Base-by-base conservation (phyloP, 345 rosid genomes). In the Sisymbrium altissimum region DNA sequence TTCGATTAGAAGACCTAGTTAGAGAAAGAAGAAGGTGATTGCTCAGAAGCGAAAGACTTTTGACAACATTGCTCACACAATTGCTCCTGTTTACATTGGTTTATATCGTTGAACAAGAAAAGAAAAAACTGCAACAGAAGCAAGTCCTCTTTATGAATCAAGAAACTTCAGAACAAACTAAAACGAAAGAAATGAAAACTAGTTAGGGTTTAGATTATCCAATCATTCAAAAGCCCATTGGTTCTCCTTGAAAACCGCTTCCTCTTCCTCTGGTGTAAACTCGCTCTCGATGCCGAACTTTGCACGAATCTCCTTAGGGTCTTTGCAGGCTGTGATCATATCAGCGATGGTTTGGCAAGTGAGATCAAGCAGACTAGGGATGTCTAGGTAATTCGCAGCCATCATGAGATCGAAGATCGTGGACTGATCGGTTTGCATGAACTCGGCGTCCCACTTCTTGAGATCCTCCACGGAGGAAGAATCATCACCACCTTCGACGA, bases 191-290 rank as follows among this genome's bases (percentile, higher is more conserved):
- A 49, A 23, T 9, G 13, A 23, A 59, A 39, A 23, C 49, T 39
- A n/a, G 29, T 19, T 36, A 18, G 15, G 13, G 6, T 43, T 63
- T 9, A 1, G 6, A n/a, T 15, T 1, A 8, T 8, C 25, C 13
- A 0, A 1, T 84, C 79, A 88, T 60, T 83, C 80, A n/a, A 86
- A 87, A 2, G 85, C 87, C 97, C 92, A 87, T 46, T 80, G 86
- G 60, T 83, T 83, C 76, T 87, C 87, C 35, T 78, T 63, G 9
- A 85, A 75, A 25, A 83, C 68, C 83, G 84, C 77, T 39, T 76
- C 86, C 66, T 87, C 94, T 67, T 88, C 90, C 57, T 86, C 92
- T 0, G 82, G 72, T 12, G 84, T 79, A 77, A 83, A 84, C 67
- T 85, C 97, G 9, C 86, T 89, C 84, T 27, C 58, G 73, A 89